phyloP scores from a whole-genome alignment of 192 early-diverging fungal species.

The Pilobolus umbonatus region DNA sequence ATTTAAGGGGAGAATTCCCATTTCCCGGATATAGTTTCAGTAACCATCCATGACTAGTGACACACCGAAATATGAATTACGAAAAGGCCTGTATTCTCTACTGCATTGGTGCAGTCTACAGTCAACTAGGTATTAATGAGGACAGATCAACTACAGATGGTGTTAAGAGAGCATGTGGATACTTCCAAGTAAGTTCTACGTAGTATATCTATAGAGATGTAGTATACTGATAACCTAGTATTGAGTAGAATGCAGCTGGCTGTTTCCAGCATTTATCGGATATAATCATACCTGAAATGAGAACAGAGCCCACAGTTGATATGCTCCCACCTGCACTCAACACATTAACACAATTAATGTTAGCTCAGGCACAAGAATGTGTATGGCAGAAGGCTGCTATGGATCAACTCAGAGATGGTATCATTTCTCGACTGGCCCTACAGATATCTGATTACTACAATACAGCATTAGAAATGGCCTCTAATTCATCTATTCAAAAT shows the following conservation, averaged over 20 bases:
- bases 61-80: slow-evolving; percentile 70
- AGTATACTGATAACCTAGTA: background rate
- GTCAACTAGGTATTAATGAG: slow-evolving; percentile 70
- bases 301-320: slow-evolving; percentile 62
- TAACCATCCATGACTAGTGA: no score
- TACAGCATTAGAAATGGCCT: slow-evolving; percentile 57
- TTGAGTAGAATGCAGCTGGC: slow-evolving; percentile 70
- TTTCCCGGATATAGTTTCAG: no score
- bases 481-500: slow-evolving; percentile 45
- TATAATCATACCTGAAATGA: slow-evolving; percentile 58
- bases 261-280: slow-evolving; percentile 59
- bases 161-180: slow-evolving; percentile 66
- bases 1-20: no score
- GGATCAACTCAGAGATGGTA: slow-evolving; percentile 75
- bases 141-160: slow-evolving; percentile 68
- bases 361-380: slow-evolving; percentile 93
- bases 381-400: slow-evolving; percentile 83
- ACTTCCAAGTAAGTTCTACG: slow-evolving; percentile 64
- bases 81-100: slow-evolving; percentile 83
- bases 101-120: slow-evolving; percentile 83
- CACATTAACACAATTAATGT: slow-evolving; percentile 70
- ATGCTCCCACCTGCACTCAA: slow-evolving; percentile 64
- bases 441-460: slow-evolving; percentile 74
- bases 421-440: slow-evolving; percentile 70
- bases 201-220: background rate